Percentiles rank a stretch among this genome's conserved stretches.
phyloP scores from a whole-genome alignment of 192 early-diverging fungal genomes.

The Dispira parvispora region DNA sequence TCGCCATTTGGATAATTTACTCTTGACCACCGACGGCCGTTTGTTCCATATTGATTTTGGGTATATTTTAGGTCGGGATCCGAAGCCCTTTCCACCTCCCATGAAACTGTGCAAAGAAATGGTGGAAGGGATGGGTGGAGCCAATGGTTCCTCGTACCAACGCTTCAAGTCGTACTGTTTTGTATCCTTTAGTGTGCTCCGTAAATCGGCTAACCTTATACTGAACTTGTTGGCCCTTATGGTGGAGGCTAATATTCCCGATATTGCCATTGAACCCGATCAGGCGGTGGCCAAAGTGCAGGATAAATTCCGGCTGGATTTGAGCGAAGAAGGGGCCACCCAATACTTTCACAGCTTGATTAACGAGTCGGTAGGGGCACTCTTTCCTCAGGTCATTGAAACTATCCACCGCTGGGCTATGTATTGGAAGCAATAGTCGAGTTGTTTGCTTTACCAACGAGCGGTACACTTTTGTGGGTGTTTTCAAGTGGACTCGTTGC shows the following conservation, averaged over 20 bases:
- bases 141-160: conserved; percentile 71
- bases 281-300: conserved; percentile 95
- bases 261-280: conserved; percentile 96
- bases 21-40: conserved; percentile 70
- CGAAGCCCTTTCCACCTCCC: conserved; percentile 98
- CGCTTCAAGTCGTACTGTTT: conserved; percentile 87
- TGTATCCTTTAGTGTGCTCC: conserved; percentile 82
- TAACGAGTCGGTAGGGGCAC: conserved; percentile 80
- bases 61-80: conserved; percentile 95
- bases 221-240: conserved; percentile 95
- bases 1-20: conserved; percentile 91
- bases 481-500: too few relatives aligned
- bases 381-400: conserved; percentile 98
- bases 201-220: conserved; percentile 89
- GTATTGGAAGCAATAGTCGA: conserved; percentile 40
- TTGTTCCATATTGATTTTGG: conserved; percentile 99
- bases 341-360: conserved; percentile 85
- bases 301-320: conserved; percentile 85
- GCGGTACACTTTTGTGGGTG: too few relatives aligned
- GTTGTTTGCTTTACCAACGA: too few relatives aligned
- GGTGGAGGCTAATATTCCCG: conserved; percentile 92
- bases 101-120: conserved; percentile 99
- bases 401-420: conserved; percentile 94
- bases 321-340: conserved; percentile 87
- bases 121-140: conserved; percentile 98